Base-by-base conservation (phyloP, 495 filamentous ascomycete genomes). In the Hyaloscypha variabilis region DNA sequence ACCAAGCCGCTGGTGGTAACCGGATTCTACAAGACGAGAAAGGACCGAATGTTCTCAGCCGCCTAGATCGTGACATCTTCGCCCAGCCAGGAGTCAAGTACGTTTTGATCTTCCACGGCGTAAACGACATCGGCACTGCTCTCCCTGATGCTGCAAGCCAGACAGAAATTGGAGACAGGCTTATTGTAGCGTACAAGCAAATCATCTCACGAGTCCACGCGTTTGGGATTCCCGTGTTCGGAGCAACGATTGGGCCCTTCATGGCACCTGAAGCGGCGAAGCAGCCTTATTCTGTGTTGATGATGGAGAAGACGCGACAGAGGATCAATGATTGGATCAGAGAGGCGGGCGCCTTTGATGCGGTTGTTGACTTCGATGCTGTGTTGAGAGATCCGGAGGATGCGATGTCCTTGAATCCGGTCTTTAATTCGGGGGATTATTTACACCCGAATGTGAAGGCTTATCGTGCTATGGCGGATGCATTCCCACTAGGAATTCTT, bases 1-100 rank as follows among this genome's bases (percentile, higher is more conserved):
- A 91, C 76, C 86, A 90, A 77, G 88, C 88, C 21, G 88, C 88
- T 0, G 90, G 89, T 42, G 89, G 89, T 36, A 91, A 92, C 77
- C 77, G 85, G 4, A 80, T 91, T 1, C 80, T 92, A 0, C 70
- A 67, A 23, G 87, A 88, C 60, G 84, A 88, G 3, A 77, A 87
- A 0, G 90, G 90, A 8, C 88, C 89, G 3, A 84, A 82, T 25
- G 79, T 87, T 2, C 70, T 90, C 42, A 76, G 76, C 53, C 84
- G 90, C 0, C 79, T 90, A 66, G 85, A 90, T 70, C 80, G 89
- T 17, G 90, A 92, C 70, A 80, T 87, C 5, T 74, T 92, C 17
- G 69, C 79, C 0, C 81, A 84, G 19, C 76, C 82, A 1, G 83
- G 83, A 6, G 82, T 87, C 8, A 79, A 78, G 67, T 90, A 86